Conservation (phyloP, 352 stramenopile species). For the Globisporangium nodosum region DNA sequence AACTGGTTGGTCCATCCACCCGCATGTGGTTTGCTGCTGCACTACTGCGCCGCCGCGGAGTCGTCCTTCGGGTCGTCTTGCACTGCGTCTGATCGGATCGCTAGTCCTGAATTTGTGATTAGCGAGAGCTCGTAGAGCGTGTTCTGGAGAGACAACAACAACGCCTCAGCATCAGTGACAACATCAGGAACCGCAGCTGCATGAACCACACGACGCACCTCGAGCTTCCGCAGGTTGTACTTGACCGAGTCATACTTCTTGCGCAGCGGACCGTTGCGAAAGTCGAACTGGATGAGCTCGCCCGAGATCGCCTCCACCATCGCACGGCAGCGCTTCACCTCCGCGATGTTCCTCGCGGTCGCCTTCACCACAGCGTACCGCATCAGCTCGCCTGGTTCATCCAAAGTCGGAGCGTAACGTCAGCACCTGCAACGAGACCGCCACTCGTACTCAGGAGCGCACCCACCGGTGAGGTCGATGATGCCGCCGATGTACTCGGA, state of each 20-base stretch:
- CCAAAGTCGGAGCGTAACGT: not conserved
- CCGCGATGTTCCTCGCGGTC: slow-evolving; percentile 74
- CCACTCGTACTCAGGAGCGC: not conserved
- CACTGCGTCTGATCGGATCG: slow-evolving; percentile 32
- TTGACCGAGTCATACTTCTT: slow-evolving; percentile 95
- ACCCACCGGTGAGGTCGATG: slow-evolving; percentile 91
- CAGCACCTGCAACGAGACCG: slow-evolving; percentile 11
- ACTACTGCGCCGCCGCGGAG: not conserved
- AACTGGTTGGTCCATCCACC: not conserved
- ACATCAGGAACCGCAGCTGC: not conserved
- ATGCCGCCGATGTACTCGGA: slow-evolving; percentile 94
- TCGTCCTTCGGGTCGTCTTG: slow-evolving; percentile 7
- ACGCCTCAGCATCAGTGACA: not conserved
- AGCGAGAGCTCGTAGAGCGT: slow-evolving; percentile 93
- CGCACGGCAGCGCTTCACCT: slow-evolving; percentile 73
- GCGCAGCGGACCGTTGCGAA: slow-evolving; percentile 89
- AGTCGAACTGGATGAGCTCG: slow-evolving; percentile 92
- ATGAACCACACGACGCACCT: slow-evolving; percentile 36
- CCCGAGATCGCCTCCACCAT: slow-evolving; percentile 87
- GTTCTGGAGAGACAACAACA: slow-evolving; percentile 46
- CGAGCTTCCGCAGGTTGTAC: slow-evolving; percentile 92
- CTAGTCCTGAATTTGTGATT: slow-evolving; percentile 53
- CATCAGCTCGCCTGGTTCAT: slow-evolving; percentile 76
- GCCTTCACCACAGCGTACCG: slow-evolving; percentile 87
- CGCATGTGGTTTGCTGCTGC: not conserved